Conservation (phyloP, 192 early-diverging fungal species). For the Tieghemiomyces parasiticus region DNA sequence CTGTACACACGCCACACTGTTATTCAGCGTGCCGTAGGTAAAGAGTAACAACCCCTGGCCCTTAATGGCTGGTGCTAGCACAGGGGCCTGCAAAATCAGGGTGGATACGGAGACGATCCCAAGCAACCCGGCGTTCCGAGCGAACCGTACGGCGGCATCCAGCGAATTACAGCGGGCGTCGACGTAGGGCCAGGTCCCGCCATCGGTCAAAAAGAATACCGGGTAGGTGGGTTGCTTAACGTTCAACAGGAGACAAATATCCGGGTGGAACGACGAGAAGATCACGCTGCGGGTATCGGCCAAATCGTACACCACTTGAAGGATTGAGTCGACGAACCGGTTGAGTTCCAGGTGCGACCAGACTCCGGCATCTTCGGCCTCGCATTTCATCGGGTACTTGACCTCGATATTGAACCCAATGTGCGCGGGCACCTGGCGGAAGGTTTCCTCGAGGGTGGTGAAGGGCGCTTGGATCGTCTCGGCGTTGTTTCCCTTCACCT, state of each 20-base stretch:
- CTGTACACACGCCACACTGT: constrained; percentile 48
- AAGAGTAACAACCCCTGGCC: constrained; percentile 53
- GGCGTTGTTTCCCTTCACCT: constrained; percentile 60
- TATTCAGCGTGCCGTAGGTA: constrained; percentile 74
- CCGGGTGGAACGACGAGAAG: constrained; percentile 89
- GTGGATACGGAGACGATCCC: constrained; percentile 67
- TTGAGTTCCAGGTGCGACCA: constrained; percentile 64
- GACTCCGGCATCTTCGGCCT: constrained; percentile 64
- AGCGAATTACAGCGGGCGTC: constrained; percentile 73
- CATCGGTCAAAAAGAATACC: constrained; percentile 85
- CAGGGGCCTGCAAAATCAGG: constrained; percentile 62
- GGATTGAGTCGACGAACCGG: constrained; percentile 68
- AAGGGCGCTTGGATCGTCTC: constrained; percentile 79
- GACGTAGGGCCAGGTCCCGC: constrained; percentile 50
- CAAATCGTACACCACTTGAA: constrained; percentile 55
- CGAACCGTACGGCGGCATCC: constrained; percentile 61
- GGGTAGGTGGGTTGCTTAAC: constrained; percentile 80
- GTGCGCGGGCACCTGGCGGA: constrained; percentile 50
- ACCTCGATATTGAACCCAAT: constrained; percentile 92
- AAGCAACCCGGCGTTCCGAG: constrained; percentile 47
- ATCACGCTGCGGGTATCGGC: constrained; percentile 55
- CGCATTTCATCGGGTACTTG: constrained; percentile 89
- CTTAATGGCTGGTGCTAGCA: constrained; percentile 51
- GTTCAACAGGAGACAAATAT: constrained; percentile 66
- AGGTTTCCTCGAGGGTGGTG: constrained; percentile 66